These are phyloP conservation scores for Hyphopichia khmerensis DNA, from an alignment of 1,139 yeast species.

Conservation along the genomic window DNA sequence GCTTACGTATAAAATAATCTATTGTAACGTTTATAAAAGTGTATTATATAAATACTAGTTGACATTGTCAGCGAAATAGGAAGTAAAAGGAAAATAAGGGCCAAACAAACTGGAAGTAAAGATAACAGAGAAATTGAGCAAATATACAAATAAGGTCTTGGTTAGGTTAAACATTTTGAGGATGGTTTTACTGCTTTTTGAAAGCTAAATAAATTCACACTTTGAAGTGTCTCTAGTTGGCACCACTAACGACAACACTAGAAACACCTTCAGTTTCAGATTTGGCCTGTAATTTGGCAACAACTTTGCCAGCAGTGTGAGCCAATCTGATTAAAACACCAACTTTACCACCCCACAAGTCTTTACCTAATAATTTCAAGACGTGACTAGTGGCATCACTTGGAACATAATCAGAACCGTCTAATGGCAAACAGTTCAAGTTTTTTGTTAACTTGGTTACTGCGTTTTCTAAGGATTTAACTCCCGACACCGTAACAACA, in stretches of 20 bases:
- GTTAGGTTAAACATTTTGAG: background rate
- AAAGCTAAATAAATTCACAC: too few species aligned
- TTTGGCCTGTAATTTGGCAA: slow-evolving; percentile 74
- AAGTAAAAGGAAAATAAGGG: background rate
- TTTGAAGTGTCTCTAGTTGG: slow-evolving; percentile 8
- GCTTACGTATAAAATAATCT: too few species aligned
- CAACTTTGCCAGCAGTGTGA: slow-evolving; percentile 63
- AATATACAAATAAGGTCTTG: background rate
- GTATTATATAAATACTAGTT: background rate
- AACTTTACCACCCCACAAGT: slow-evolving; percentile 70
- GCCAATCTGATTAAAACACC: slow-evolving; percentile 74
- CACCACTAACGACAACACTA: slow-evolving; percentile 46
- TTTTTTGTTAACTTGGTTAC: slow-evolving; percentile 50
- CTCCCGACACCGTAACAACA: slow-evolving; percentile 39
- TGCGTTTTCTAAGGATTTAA: slow-evolving; percentile 35
- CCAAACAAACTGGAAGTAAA: background rate
- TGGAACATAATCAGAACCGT: slow-evolving; percentile 69
- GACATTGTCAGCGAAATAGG: background rate
- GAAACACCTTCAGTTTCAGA: slow-evolving; percentile 56
- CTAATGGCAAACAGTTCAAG: slow-evolving; percentile 79
- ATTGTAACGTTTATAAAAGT: background rate
- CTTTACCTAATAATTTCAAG: slow-evolving; percentile 81
- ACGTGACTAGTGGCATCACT: slow-evolving; percentile 64
- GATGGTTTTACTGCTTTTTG: too few species aligned
- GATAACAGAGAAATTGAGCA: background rate